A percentile compares a stretch with the other conserved stretches of the same genome.
Evolutionary conservation across 306 rosid genomes (phyloP).

Genomic region (Benincasa hispida): DNA sequence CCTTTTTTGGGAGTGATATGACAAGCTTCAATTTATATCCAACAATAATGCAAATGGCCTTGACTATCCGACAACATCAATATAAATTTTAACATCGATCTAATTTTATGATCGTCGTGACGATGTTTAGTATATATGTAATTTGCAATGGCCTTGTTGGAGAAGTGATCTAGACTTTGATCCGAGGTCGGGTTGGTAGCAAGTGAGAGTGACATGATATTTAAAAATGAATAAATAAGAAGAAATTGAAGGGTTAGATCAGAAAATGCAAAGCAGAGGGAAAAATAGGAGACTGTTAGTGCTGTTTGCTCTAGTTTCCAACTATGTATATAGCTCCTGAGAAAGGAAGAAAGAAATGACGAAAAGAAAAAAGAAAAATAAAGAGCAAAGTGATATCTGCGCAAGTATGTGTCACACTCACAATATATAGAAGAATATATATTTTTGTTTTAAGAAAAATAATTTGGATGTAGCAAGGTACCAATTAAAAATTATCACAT

Average conservation of each 20-base stretch:
- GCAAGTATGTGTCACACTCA: neutral
- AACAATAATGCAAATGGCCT: too few species aligned
- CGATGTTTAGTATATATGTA: neutral
- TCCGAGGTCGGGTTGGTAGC: neutral
- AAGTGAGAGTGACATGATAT: neutral
- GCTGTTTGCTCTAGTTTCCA: neutral
- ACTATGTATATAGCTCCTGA: neutral
- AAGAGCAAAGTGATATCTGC: neutral
- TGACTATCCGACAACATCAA: neutral
- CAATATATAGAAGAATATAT: too few species aligned
- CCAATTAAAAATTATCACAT: too few species aligned
- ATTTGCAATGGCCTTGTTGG: neutral
- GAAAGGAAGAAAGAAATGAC: neutral
- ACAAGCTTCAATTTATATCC: too few species aligned
- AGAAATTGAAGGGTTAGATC: neutral
- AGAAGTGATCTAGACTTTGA: neutral
- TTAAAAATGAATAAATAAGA: too few species aligned
- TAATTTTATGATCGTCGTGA: neutral
- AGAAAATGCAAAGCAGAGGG: neutral
- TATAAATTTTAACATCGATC: neutral
- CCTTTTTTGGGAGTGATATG: too few species aligned
- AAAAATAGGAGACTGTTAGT: neutral
- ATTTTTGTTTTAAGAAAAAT: too few species aligned
- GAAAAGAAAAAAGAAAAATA: neutral
- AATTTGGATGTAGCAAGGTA: too few species aligned